Conservation (phyloP, 768 basidiomycete species). For the Boletales sp. region DNA sequence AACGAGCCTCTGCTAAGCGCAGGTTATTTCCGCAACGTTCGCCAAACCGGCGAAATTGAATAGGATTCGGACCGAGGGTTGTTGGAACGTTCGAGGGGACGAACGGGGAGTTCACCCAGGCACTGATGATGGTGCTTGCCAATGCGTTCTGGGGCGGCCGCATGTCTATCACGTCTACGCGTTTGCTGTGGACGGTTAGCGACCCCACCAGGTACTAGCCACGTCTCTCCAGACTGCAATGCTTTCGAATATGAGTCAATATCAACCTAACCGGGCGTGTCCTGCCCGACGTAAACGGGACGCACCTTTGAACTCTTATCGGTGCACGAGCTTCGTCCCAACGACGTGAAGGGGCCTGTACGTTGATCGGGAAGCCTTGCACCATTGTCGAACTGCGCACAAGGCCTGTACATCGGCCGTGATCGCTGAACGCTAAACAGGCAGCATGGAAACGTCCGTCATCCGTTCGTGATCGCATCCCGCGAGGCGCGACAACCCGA, state of each 20-base stretch:
- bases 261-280: conserved; percentile 1
- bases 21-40: not conserved
- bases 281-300: conserved; percentile 18
- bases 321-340: not conserved
- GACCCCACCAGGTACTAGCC: not conserved
- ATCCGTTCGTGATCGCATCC: not conserved
- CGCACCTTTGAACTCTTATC: conserved; percentile 7
- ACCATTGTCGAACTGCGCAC: too few species aligned
- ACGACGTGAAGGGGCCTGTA: not conserved
- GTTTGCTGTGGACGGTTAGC: not conserved
- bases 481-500: not conserved
- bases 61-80: conserved; percentile 2
- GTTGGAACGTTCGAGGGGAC: conserved; percentile 24
- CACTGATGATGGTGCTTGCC: not conserved
- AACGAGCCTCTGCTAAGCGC: not conserved
- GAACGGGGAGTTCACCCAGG: not conserved
- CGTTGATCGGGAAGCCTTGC: conserved; percentile 1
- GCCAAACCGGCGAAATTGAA: conserved; percentile 2
- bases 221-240: conserved; percentile 3
- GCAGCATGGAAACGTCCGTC: not conserved
- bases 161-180: conserved; percentile 14
- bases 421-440: too few species aligned
- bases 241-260: conserved; percentile 9
- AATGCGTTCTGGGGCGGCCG: conserved; percentile 22
- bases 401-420: too few species aligned